These are phyloP conservation scores for Mucor ambiguus DNA, from an alignment of 371 early-diverging fungal genomes.

Conservation along the genomic window DNA sequence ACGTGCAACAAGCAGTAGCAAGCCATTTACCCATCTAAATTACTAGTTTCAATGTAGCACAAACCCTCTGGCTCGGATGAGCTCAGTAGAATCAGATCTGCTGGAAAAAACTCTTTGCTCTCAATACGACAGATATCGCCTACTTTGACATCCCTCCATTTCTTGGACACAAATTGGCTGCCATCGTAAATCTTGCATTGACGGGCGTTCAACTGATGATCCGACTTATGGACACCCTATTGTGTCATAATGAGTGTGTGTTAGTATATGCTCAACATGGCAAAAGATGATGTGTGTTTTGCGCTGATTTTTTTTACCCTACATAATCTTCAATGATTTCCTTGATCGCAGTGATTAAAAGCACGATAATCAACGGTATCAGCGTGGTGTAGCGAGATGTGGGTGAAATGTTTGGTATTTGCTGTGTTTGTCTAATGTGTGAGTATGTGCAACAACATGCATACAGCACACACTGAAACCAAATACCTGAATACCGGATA, in stretches of 20 bases:
- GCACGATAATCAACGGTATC: slow-evolving; percentile 90
- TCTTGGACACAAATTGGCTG: slow-evolving; percentile 59
- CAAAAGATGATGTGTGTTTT: not conserved
- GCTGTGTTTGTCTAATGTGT: slow-evolving; percentile 45
- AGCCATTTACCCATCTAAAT: slow-evolving; percentile 82
- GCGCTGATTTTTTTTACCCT: slow-evolving; percentile 30
- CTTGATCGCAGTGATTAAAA: slow-evolving; percentile 94
- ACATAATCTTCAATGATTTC: slow-evolving; percentile 96
- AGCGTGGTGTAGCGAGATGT: slow-evolving; percentile 88
- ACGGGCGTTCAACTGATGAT: slow-evolving; percentile 76
- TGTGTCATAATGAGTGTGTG: not conserved
- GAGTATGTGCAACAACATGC: not conserved
- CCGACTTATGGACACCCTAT: slow-evolving; percentile 68
- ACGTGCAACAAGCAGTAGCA: not conserved
- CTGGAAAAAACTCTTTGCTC: slow-evolving; percentile 88
- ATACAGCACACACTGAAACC: not conserved
- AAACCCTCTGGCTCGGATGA: slow-evolving; percentile 86
- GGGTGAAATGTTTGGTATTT: slow-evolving; percentile 85
- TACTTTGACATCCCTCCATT: slow-evolving; percentile 82
- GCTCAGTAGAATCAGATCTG: slow-evolving; percentile 87
- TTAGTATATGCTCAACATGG: not conserved
- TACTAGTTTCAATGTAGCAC: slow-evolving; percentile 96
- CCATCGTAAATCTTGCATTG: slow-evolving; percentile 67
- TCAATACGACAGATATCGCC: slow-evolving; percentile 92
- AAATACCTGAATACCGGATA: slow-evolving; percentile 73